These are phyloP conservation scores for Cyclotella sp. DNA, from an alignment of 108 stramenopile species.

Conservation along the genomic window DNA sequence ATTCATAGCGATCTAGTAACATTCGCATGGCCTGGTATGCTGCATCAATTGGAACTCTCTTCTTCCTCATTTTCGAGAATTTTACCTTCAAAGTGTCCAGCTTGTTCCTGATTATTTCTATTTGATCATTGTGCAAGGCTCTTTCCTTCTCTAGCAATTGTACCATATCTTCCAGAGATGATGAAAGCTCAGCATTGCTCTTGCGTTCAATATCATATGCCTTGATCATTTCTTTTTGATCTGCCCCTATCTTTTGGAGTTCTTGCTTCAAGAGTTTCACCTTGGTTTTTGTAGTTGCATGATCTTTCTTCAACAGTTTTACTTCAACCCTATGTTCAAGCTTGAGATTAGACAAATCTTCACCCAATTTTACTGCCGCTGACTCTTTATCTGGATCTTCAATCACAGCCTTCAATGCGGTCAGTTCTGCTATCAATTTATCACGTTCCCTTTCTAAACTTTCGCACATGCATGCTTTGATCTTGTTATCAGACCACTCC, in stretches of 20 bases:
- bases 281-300: conserved; percentile 24
- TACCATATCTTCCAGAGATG: conserved; percentile 25
- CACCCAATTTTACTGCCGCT: conserved; percentile 6
- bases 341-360: conserved; percentile 18
- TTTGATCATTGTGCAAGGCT: conserved; percentile 1
- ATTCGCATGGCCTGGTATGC: conserved; percentile 25
- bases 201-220: conserved; percentile 17
- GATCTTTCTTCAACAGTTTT: conserved; percentile 20
- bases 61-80: conserved; percentile 33
- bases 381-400: conserved; percentile 10
- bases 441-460: conserved; percentile 13
- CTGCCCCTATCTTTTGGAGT: conserved; percentile 6
- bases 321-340: conserved; percentile 19
- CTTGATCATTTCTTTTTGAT: conserved; percentile 17
- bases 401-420: conserved; percentile 3
- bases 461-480: background rate
- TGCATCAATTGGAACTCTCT: conserved; percentile 35
- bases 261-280: conserved; percentile 20
- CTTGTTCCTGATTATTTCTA: conserved; percentile 1
- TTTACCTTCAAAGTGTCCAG: conserved; percentile 26
- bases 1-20: conserved; percentile 29
- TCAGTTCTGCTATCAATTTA: conserved; percentile 10
- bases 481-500: background rate
- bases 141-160: conserved; percentile 19
- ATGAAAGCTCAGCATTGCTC: conserved; percentile 17